Conservation (phyloP, 257 asterid genomes). For the Coffea canephora region DNA sequence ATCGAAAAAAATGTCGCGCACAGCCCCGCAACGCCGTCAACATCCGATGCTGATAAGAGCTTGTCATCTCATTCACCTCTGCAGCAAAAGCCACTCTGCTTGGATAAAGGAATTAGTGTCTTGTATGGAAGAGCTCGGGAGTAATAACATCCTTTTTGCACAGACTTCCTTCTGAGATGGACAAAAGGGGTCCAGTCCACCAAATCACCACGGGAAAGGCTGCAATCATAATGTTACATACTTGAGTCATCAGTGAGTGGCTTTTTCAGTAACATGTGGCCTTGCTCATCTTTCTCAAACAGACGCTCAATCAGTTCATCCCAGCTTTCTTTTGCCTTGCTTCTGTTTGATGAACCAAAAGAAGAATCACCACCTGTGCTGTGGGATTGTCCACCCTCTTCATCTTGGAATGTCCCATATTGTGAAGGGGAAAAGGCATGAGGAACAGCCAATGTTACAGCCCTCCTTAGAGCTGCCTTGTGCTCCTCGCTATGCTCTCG, state of each 20-base stretch:
- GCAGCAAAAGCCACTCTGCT: neutral
- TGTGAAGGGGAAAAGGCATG: conserved; percentile 66
- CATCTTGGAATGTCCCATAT: conserved; percentile 68
- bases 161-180: neutral
- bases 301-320: conserved; percentile 70
- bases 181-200: neutral
- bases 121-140: neutral
- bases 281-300: conserved; percentile 65
- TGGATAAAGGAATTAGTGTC: neutral
- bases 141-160: neutral
- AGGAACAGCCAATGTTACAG: conserved; percentile 65
- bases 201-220: neutral
- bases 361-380: conserved; percentile 38
- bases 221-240: neutral
- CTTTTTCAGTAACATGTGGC: conserved; percentile 48
- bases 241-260: conserved; percentile 31
- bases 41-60: neutral
- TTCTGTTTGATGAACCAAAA: conserved; percentile 42
- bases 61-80: neutral
- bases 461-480: conserved; percentile 70
- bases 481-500: conserved; percentile 65
- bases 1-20: neutral
- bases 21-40: neutral
- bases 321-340: conserved; percentile 58
- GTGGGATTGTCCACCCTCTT: conserved; percentile 24